Base-by-base conservation (phyloP, 495 filamentous ascomycete genomes). In the Symbiotaphrina buchneri region DNA sequence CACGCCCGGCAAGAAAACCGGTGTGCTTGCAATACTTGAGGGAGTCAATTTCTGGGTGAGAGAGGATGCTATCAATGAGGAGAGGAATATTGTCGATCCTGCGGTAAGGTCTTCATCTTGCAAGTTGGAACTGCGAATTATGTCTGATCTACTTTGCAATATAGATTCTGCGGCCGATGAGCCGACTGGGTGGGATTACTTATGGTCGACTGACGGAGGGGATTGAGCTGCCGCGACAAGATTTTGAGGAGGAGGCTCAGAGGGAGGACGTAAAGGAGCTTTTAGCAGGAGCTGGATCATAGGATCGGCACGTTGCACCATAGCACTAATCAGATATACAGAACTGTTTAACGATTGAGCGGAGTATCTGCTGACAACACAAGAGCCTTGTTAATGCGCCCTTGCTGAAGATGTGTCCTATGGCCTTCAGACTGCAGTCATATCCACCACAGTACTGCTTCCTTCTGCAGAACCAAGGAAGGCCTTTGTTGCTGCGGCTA, bases 41-140 rank as follows among this genome's bases (percentile, higher is more conserved):
- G 85, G 84, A 1, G 67, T 74, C 23, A 56, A 70, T 17, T 94
- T 97, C 43, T 91, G 82, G 78, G 81, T 69, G 7, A 52, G 84
- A 28, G 82, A 93, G 45, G 85, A 93, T 55, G 81, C 80, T 7
- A 54, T 94, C 5, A 74, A 90, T 40, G 65, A 78, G 44, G 71
- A 77, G 10, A 63, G 56, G 43, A 78, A 67, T 36, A 34, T 72
- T 17, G 55, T 95, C 20, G 71, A 87, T 51, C 57, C 78, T 10
- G 61, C 58, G 28, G 48, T 52, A 36, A 14, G 40, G 16, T 17
- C 28, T 24, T 27, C n/a, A n/a, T n/a, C n/a, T n/a, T n/a, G n/a
- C n/a, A n/a, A n/a, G n/a, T n/a, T n/a, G n/a, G n/a, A n/a, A n/a
- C n/a, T n/a, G n/a, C n/a, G n/a, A n/a, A 29, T 1, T 11, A 7